Evolutionary conservation across 2,329 filamentous ascomycete species (phyloP), one percentile per base, ranked within the genome.

Genomic region (Penicillium janthinellum): DNA sequence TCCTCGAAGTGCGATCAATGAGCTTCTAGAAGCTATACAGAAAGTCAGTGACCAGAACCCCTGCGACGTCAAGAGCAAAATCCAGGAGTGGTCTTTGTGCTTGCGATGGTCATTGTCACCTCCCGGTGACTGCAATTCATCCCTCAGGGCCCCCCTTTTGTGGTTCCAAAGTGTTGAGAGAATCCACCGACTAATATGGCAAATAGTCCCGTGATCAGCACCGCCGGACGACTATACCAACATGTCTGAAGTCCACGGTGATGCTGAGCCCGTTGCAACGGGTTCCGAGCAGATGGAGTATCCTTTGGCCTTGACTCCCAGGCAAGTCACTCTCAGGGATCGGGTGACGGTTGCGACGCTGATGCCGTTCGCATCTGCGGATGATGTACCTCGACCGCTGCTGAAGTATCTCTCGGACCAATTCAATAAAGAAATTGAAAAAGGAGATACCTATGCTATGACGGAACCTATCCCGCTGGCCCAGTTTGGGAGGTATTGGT

Each of bases 401-500:
- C 81, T 94, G 38, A 83, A 83, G 41, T 95, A 96, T 71, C 85
- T 96, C 49, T 90, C 86, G 68, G 90, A 92, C 71, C 89, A 95
- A 78, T 84, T 96, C 69, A 94, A 93, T 75, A 89, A 90, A 77
- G 92, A 96, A 77, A 95, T 96, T 70, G 91, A 95, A 71, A 90
- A 91, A 75, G 92, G 92, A 58, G 92, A 96, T 75, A 96, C 92
- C 1, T 96, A 96, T 75, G 91, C 92, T 22, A 94, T 96, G 90
- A 86, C 89, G 68, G 88, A 93, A 54, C 82, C 87, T 17, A 86
- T 96, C 77, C 81, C 88, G 4, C 79, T 89, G n/a, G 86, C 90
- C 20, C 85, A 84, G 63, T 96, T 96, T 72, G 88, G 88, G 10
- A 81, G 85, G 55, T 95, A 96, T 78, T 96, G 92, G 92, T 94